Evolutionary conservation across 371 early-diverging fungal genomes (phyloP).

Genomic region (Circinella umbellata): DNA sequence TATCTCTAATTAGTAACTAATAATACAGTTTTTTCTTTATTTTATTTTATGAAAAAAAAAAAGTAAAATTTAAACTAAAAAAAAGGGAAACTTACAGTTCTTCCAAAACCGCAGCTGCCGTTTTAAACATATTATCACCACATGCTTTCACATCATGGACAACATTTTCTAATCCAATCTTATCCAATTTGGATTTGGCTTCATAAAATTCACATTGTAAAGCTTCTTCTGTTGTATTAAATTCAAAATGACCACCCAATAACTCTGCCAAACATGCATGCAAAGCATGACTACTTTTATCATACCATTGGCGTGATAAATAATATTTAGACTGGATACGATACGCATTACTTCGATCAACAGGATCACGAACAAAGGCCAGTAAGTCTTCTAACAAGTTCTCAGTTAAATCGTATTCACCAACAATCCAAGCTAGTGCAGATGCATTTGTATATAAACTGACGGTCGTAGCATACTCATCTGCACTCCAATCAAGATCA

Average conservation of each 20-base stretch:
- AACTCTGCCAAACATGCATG: conserved; percentile 37
- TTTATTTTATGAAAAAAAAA: too few relatives aligned
- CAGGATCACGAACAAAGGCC: conserved; percentile 29
- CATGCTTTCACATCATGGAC: conserved; percentile 22
- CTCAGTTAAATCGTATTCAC: conserved; percentile 40
- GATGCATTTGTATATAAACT: conserved; percentile 41
- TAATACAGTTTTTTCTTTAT: too few relatives aligned
- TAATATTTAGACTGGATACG: conserved; percentile 44
- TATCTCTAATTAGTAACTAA: too few relatives aligned
- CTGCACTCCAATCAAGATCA: conserved; percentile 25
- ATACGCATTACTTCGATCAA: conserved; percentile 42
- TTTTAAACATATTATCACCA: conserved; percentile 27
- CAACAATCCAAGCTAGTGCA: conserved; percentile 42
- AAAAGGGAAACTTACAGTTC: conserved; percentile 33
- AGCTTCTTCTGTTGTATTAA: conserved; percentile 20
- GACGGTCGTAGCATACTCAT: conserved; percentile 27
- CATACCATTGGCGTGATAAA: conserved; percentile 41
- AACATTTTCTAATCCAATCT: conserved; percentile 27
- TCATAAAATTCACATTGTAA: conserved; percentile 23
- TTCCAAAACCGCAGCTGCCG: conserved; percentile 37
- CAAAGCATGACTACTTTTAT: conserved; percentile 30
- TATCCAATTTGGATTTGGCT: conserved; percentile 18
- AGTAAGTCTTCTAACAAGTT: conserved; percentile 31
- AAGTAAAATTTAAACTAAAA: neutral
- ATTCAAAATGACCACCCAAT: conserved; percentile 24